phyloP scores from a whole-genome alignment of 1,284 basidiomycete species.

The Austroboletus olivaceoglutinosus region DNA sequence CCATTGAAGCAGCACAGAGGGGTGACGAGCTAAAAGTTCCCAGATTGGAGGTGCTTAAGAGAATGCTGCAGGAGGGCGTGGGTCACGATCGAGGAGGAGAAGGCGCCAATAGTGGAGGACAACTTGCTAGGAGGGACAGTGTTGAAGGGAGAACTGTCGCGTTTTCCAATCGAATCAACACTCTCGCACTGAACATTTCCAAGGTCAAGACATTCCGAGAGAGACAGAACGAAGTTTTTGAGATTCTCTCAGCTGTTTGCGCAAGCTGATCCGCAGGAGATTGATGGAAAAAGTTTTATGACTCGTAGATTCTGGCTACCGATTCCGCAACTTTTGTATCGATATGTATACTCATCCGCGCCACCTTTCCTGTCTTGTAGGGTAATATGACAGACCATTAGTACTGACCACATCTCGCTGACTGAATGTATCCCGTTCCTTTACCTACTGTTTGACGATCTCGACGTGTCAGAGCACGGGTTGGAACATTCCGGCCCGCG shows the following conservation, averaged over 20 bases:
- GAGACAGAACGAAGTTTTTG: conserved; percentile 68
- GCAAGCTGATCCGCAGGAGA: conserved; percentile 7
- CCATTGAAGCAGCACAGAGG: conserved; percentile 47
- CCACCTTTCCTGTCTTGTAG: conserved; percentile 1
- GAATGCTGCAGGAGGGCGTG: conserved; percentile 59
- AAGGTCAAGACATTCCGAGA: conserved; percentile 67
- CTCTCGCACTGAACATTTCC: conserved; percentile 66
- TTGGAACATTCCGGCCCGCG: no score
- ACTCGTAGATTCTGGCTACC: neutral
- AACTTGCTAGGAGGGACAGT: conserved; percentile 41
- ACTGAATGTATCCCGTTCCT: neutral
- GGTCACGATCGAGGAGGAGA: conserved; percentile 34
- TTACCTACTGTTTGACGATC: neutral
- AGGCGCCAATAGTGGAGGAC: conserved; percentile 24
- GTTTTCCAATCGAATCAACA: conserved; percentile 73
- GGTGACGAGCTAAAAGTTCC: conserved; percentile 45
- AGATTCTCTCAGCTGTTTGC: conserved; percentile 41
- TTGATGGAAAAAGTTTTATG: neutral
- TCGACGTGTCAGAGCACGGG: neutral
- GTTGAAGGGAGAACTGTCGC: conserved; percentile 59
- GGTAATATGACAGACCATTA: neutral
- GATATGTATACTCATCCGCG: conserved; percentile 5
- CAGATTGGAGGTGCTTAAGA: conserved; percentile 58
- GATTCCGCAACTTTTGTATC: conserved; percentile 5
- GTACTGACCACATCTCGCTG: neutral